Base-by-base conservation (phyloP, 352 stramenopile genomes). In the Peronosclerospora sorghi region DNA sequence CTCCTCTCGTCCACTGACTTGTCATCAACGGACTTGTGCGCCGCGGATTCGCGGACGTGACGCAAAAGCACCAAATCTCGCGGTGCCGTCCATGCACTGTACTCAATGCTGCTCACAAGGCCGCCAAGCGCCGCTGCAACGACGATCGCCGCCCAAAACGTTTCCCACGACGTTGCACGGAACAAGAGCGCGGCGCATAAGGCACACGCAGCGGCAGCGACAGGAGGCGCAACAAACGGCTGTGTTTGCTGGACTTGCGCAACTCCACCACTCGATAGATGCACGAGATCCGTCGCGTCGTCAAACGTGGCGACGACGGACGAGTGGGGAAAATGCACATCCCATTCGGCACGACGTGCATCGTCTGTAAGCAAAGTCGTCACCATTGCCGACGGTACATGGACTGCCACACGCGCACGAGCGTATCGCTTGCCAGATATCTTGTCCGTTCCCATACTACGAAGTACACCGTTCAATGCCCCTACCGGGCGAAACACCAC, bases 41-140 rank as follows among this genome's bases (percentile, higher is more conserved):
- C 55, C 35, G 69, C 68, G 7, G 73, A 75, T 42, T 87, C 73
- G 5, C 76, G 73, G 13, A 85, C 66, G 47, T 91, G 75, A 38
- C 76, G 75, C 7, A 91, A 47, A 35, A 91, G 26, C n/a, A 91
- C 52, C 45, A 87, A 14, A 30, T 91, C 75, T 13, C 79, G 71
- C 7, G 79, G 69, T 1, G 40, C 34, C n/a, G 61, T 76, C 10
- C 73, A 47, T 7, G 58, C 28, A 40, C 72, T 76, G 49, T 69
- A 80, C 45, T 86, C 65, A 5, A 81, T 53, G 13, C 49, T 66
- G 35, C 67, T 82, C 29, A 67, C 41, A 20, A 80, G 36, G 1
- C 52, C 63, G 12, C 57, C 70, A 0, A 86, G 42, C 0, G 77
- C 56, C 10, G 62, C 78, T n/a, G 61, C 64, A 32, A 74, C 62